phyloP scores from a whole-genome alignment of 257 asterid genomes.

The Ilex aquifolium region DNA sequence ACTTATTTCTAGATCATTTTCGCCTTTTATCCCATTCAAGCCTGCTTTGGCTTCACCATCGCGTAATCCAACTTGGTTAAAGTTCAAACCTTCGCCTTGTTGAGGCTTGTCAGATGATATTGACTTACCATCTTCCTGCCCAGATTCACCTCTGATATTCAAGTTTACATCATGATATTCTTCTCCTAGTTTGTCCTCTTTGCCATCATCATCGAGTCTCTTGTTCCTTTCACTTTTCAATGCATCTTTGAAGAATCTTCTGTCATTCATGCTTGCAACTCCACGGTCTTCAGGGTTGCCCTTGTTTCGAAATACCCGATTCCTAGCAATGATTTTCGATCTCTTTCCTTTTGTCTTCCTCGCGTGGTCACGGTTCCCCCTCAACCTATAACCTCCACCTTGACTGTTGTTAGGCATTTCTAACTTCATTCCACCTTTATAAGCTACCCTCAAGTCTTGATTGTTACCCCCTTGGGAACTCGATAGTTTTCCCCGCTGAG shows the following conservation, averaged over 20 bases:
- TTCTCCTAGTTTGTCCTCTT: neutral
- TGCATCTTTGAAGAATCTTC: neutral
- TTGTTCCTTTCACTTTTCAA: conserved; percentile 5
- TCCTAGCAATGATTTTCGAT: conserved; percentile 21
- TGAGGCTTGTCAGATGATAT: conserved; percentile 8
- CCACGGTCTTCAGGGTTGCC: conserved; percentile 12
- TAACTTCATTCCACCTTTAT: conserved; percentile 21
- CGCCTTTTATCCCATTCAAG: neutral
- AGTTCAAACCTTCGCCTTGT: conserved; percentile 8
- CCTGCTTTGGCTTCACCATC: conserved; percentile 11
- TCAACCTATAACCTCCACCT: conserved; percentile 7
- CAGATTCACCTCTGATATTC: conserved; percentile 8
- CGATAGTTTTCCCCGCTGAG: conserved; percentile 2
- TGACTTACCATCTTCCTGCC: neutral
- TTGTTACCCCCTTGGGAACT: conserved; percentile 12
- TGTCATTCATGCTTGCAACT: conserved; percentile 9
- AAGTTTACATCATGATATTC: neutral
- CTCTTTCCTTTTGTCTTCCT: conserved; percentile 37
- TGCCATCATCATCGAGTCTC: neutral
- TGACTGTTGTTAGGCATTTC: conserved; percentile 22
- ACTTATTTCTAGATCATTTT: conserved; percentile 2
- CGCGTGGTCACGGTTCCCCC: conserved; percentile 16
- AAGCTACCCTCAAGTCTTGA: conserved; percentile 10
- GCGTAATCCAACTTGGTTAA: conserved; percentile 3
- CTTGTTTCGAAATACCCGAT: conserved; percentile 3